These are phyloP conservation scores for Fabrea salina DNA, from an alignment of 169 alveolate genomes.

Conservation along the genomic window DNA sequence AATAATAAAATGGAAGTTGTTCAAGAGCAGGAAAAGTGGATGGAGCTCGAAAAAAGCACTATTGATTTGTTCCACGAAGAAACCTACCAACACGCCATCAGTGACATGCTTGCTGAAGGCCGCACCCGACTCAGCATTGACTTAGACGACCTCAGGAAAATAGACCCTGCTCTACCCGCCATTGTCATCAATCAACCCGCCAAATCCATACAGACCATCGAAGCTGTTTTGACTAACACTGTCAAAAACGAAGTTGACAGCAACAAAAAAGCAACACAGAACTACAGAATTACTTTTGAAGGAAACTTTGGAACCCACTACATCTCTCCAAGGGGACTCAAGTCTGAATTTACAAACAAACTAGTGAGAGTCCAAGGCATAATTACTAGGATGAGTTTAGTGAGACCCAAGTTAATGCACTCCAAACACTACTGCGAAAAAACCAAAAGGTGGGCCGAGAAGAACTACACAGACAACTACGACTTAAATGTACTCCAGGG, in stretches of 20 bases:
- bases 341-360: conserved; percentile 86
- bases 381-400: conserved; percentile 92
- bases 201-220: neutral
- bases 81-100: neutral
- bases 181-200: neutral
- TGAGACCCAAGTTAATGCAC: conserved; percentile 88
- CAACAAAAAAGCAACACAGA: neutral
- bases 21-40: neutral
- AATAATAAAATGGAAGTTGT: neutral
- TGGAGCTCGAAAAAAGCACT: neutral
- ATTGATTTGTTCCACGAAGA: conserved; percentile 1
- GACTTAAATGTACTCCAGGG: conserved; percentile 58
- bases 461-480: conserved; percentile 83
- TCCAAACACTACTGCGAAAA: conserved; percentile 91
- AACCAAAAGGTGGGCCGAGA: conserved; percentile 78
- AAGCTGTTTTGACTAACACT: neutral
- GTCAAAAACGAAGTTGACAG: neutral
- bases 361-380: conserved; percentile 96
- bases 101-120: conserved; percentile 14
- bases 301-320: conserved; percentile 96
- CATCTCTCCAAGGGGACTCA: conserved; percentile 97
- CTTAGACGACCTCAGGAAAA: conserved; percentile 13
- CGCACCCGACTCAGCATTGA: neutral
- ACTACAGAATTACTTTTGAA: conserved; percentile 80
- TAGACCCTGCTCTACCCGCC: neutral